Base-by-base conservation (phyloP, 495 filamentous ascomycete genomes). In the Daldinia concentrica region DNA sequence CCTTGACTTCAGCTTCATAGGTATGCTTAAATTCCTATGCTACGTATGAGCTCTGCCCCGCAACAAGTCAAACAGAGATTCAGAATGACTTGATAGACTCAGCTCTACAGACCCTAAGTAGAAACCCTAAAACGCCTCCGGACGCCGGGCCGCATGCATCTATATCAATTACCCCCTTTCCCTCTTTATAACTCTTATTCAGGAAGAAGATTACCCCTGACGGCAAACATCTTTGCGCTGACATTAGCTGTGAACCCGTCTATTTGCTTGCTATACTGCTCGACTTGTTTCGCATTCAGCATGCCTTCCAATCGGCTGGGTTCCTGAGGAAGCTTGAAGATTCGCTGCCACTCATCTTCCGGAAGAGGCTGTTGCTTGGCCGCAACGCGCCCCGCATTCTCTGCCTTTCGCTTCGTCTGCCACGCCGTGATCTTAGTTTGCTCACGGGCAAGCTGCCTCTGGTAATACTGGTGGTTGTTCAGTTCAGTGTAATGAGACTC, bases 391-490 rank as follows among this genome's bases (percentile, higher is more conserved):
- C 88, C 89, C 32, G 90, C 90, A 79, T 98, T 98, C 86, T 99
- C 96, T 24, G 92, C 89, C 84, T 95, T 95, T 71, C 95, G 90
- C 89, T 99, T 99, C 51, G 88, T 82, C 82, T 98, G 94, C 95
- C 95, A 99, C 62, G 92, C 89, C 43, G 91, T 90, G 76, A 99
- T 97, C 87, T 99, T 99, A 70, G 90, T 83, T 83, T 99, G 96
- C 85, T 99, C 95, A 57, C 95, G 92, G 26, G 90, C 90, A n/a
- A 98, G 86, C 75, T 96, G 93, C 61, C 95, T 89, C 83, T 97
- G 93, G 85, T 98, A 97, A 86, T 97, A 99, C 82, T 97, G 93
- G 84, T 93, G 92, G 86, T 99, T 99, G 87, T 98, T 99, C 78
- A 95, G 90, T 82, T 99, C 95, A 55, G 94, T 97, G 82, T 98